Percentiles rank a stretch among this genome's conserved stretches.
Conservation (phyloP, 2,329 filamentous ascomycete species). For the Diaporthe batatas region DNA sequence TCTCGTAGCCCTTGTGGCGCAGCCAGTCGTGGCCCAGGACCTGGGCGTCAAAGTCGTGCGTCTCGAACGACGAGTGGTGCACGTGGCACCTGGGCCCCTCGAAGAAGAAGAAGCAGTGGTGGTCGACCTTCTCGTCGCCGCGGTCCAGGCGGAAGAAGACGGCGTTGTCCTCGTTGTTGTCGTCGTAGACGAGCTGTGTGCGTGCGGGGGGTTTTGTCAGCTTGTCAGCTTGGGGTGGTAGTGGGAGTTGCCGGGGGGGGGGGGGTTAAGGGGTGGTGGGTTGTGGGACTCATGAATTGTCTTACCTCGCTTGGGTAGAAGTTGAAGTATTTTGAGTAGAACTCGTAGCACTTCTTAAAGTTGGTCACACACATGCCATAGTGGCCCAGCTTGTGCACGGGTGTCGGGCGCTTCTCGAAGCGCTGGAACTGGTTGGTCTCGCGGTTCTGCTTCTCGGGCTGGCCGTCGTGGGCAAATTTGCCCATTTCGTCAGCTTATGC, state of each 20-base stretch:
- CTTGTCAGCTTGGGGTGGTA: background rate
- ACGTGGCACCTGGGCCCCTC: slow-evolving; percentile 64
- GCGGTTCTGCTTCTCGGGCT: slow-evolving; percentile 50
- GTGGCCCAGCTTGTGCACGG: slow-evolving; percentile 67
- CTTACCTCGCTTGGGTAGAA: slow-evolving; percentile 64
- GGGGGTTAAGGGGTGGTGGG: too few relatives aligned
- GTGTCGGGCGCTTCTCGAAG: slow-evolving; percentile 61
- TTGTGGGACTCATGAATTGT: too few relatives aligned
- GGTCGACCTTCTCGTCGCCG: slow-evolving; percentile 61
- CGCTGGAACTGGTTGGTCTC: slow-evolving; percentile 61
- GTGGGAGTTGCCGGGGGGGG: too few relatives aligned
- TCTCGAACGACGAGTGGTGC: slow-evolving; percentile 78
- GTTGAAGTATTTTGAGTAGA: slow-evolving; percentile 65
- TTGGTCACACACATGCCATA: slow-evolving; percentile 67
- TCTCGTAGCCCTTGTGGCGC: slow-evolving; percentile 70
- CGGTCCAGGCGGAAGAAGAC: slow-evolving; percentile 61
- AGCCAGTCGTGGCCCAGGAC: slow-evolving; percentile 79
- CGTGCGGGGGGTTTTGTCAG: slow-evolving; percentile 11
- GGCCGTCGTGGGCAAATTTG: too few relatives aligned
- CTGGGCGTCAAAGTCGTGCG: slow-evolving; percentile 79
- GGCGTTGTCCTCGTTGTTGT: slow-evolving; percentile 54
- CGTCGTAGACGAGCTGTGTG: slow-evolving; percentile 57
- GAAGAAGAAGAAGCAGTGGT: slow-evolving; percentile 66
- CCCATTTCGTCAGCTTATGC: slow-evolving; percentile 6
- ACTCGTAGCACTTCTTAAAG: slow-evolving; percentile 62